Conservation (phyloP, 1,284 basidiomycete species). For the Leccinum griseonigrum region DNA sequence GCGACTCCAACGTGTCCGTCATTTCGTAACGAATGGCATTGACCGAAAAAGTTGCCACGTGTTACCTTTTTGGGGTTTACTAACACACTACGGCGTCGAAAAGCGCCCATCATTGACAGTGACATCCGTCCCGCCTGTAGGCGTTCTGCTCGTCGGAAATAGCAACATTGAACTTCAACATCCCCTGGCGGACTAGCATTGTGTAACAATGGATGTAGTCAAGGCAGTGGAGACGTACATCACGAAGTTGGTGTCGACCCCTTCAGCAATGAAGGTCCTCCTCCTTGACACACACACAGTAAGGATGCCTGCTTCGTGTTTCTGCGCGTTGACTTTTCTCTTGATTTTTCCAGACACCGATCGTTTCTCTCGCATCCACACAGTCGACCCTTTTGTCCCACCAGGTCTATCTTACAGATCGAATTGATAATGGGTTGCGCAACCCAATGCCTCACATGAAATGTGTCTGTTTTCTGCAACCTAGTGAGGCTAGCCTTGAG, state of each 20-base stretch:
- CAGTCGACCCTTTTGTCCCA: constrained; percentile 94
- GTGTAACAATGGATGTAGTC: constrained; percentile 79
- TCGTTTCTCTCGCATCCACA: constrained; percentile 92
- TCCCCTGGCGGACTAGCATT: neutral
- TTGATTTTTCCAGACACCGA: constrained; percentile 73
- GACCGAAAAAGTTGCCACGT: neutral
- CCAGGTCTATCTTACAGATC: constrained; percentile 97
- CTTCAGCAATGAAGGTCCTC: constrained; percentile 95
- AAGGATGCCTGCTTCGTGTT: constrained; percentile 23
- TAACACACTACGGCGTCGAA: neutral
- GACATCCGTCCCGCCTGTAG: neutral
- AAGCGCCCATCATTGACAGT: neutral
- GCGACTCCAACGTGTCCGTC: neutral
- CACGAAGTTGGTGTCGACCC: constrained; percentile 83
- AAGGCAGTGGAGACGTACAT: constrained; percentile 96
- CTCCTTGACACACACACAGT: constrained; percentile 96
- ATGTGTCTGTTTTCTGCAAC: constrained; percentile 92
- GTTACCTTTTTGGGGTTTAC: constrained; percentile 13
- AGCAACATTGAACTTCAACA: neutral
- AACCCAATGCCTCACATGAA: constrained; percentile 95
- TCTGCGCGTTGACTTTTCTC: constrained; percentile 3
- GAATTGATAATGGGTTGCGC: constrained; percentile 88
- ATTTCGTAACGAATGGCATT: neutral
- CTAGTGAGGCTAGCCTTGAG: constrained; percentile 77
- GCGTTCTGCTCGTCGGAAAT: neutral